phyloP scores from a whole-genome alignment of 495 filamentous ascomycete species.

The Trichoderma asperelloides region DNA sequence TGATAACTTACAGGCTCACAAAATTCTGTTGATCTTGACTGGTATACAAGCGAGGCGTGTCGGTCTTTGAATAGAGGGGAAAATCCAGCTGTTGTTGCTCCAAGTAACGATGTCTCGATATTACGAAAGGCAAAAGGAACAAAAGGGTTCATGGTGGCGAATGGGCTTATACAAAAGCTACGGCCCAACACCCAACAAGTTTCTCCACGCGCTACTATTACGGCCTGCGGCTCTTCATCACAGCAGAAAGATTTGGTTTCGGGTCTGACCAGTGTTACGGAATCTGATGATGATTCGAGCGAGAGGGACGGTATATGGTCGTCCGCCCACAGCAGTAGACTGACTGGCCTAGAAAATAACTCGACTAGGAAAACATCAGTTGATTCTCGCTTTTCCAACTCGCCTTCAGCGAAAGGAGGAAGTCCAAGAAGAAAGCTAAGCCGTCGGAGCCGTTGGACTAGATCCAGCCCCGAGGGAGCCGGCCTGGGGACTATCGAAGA shows the following conservation, averaged over 20 bases:
- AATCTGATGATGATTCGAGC: neutral
- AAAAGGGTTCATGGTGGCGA: neutral
- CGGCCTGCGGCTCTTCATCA: neutral
- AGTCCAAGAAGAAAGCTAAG: conserved; percentile 7
- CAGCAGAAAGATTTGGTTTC: neutral
- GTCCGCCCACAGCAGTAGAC: neutral
- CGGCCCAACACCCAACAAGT: neutral
- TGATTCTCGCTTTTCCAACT: conserved; percentile 22
- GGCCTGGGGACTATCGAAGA: conserved; percentile 35
- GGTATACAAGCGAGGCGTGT: neutral
- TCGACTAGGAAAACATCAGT: conserved; percentile 33
- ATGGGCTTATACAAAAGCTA: neutral
- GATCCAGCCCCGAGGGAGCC: conserved; percentile 21
- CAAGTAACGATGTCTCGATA: neutral
- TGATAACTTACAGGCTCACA: neutral
- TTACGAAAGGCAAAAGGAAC: neutral
- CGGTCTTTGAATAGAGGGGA: neutral
- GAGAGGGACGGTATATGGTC: neutral
- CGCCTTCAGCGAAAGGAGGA: neutral
- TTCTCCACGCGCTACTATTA: neutral
- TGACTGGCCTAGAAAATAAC: conserved; percentile 9
- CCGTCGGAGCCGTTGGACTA: conserved; percentile 15
- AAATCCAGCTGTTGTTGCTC: neutral
- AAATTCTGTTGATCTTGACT: neutral
- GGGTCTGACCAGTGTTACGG: neutral